These are phyloP conservation scores for Ogataea zsoltii DNA, from an alignment of 805 yeast species.

Conservation along the genomic window DNA sequence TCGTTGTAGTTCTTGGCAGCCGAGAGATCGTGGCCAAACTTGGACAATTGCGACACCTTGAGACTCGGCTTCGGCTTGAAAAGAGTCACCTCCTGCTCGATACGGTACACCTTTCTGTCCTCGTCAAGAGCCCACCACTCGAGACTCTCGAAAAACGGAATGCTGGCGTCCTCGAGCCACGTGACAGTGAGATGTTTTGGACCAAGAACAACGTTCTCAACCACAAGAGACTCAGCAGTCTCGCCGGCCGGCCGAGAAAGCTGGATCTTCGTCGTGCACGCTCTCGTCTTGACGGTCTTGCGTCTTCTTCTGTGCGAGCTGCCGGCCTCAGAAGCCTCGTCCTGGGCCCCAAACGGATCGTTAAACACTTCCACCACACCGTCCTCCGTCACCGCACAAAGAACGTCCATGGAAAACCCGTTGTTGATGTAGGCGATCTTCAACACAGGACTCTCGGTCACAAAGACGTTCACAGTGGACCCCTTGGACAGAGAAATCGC, in stretches of 20 bases:
- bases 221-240: constrained; percentile 31
- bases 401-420: constrained; percentile 33
- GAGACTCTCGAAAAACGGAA: constrained; percentile 58
- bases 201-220: constrained; percentile 25
- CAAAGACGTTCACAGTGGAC: constrained; percentile 57
- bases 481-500: constrained; percentile 52
- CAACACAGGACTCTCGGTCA: constrained; percentile 63
- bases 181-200: constrained; percentile 44
- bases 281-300: constrained; percentile 50
- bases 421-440: constrained; percentile 41
- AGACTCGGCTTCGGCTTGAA: constrained; percentile 43
- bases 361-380: constrained; percentile 74
- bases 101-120: constrained; percentile 23
- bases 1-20: constrained; percentile 60
- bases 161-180: constrained; percentile 64
- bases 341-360: constrained; percentile 43
- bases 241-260: constrained; percentile 47
- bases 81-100: constrained; percentile 31
- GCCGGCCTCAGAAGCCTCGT: constrained; percentile 11
- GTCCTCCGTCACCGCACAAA: constrained; percentile 68
- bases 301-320: constrained; percentile 44
- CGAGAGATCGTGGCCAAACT: constrained; percentile 52
- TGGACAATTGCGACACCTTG: constrained; percentile 42
- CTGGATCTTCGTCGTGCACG: constrained; percentile 45
- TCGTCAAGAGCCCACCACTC: constrained; percentile 42